Evolutionary conservation across 2,329 filamentous ascomycete genomes (phyloP).

Genomic region (Stylonectria norvegica): DNA sequence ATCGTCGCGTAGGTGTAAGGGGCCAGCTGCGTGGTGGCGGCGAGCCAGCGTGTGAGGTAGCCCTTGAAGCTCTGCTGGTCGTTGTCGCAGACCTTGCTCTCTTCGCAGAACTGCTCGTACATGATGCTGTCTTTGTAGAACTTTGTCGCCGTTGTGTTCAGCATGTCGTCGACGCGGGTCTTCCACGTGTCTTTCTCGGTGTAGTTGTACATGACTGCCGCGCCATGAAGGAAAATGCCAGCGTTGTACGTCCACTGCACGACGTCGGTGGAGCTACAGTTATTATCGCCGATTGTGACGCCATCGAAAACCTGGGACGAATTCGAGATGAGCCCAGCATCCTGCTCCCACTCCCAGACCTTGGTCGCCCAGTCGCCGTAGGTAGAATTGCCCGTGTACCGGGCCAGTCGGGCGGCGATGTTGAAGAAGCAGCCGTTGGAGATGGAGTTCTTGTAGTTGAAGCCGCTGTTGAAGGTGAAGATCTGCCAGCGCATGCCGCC

Average conservation of each 20-base stretch:
- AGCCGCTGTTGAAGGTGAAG: conserved; percentile 71
- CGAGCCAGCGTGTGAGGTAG: conserved; percentile 66
- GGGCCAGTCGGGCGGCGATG: conserved; percentile 65
- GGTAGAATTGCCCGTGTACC: conserved; percentile 75
- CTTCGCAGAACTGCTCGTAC: conserved; percentile 66
- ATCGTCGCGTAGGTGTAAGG: conserved; percentile 50
- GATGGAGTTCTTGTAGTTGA: conserved; percentile 65
- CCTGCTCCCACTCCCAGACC: conserved; percentile 63
- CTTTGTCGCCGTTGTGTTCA: conserved; percentile 46
- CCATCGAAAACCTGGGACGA: conserved; percentile 56
- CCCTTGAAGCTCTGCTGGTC: conserved; percentile 76
- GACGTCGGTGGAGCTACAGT: conserved; percentile 51
- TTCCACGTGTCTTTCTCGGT: conserved; percentile 54
- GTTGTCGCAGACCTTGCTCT: conserved; percentile 56
- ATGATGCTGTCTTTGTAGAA: conserved; percentile 57
- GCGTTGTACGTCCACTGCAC: conserved; percentile 69
- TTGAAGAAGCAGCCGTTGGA: conserved; percentile 70
- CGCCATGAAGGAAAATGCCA: conserved; percentile 61
- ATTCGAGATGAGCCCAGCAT: conserved; percentile 53
- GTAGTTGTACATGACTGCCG: conserved; percentile 61
- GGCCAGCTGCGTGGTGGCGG: conserved; percentile 52
- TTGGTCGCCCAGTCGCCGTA: conserved; percentile 74
- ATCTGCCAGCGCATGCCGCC: conserved; percentile 87
- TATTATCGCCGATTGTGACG: conserved; percentile 34
- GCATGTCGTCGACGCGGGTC: conserved; percentile 55